Evolutionary conservation across 306 rosid species (phyloP), one percentile per base, ranked within the genome.

Genomic region (Vigna nakashimae): DNA sequence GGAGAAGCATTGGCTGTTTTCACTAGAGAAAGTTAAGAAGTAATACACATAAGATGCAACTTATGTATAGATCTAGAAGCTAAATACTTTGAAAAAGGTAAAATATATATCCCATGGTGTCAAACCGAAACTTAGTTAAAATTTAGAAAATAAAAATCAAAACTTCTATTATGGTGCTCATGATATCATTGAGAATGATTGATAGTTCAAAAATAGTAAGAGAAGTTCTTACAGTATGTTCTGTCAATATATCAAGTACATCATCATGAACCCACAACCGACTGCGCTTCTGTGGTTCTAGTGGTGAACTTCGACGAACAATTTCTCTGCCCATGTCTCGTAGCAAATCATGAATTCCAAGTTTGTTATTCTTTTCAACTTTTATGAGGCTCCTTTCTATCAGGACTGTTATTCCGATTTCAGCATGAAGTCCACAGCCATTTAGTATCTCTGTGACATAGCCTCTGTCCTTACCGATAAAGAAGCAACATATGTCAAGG

Each of bases 251-350:
- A 9, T 56, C 42, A 38, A 17, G 3, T 5, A 56, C 55, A 18
- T 73, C 77, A 8, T 72, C 38, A 1, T 65, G 57, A 13, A 32
- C 9, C 73, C 80, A 64, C 49, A 64, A 51, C 26, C 80, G 42
- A 51, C 52, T 70, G 10, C 63, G 59, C 26, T 42, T 71, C 43
- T 20, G 80, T 40, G 68, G 80, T 5, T 59, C 4, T 14, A 46
- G 48, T 1, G 80, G 74, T 0, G 56, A 80, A n/a, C 26, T 53
- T 13, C 67, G 52, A 24, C 77, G 80, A 67, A 60, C 73, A n/a
- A 84, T 77, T 60, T 68, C 74, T 55, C 74, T 42, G 13, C 83
- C 85, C 82, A 80, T 84, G 18, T 84, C 83, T 66, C 74, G 75
- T 38, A 67, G 5, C 40, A 67, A 46, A 67, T 22, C 73, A 34